A percentile compares a stretch with the other conserved stretches of the same genome.
These are phyloP conservation scores for Quercus gilva DNA, from an alignment of 306 rosid genomes.

Conservation along the genomic window DNA sequence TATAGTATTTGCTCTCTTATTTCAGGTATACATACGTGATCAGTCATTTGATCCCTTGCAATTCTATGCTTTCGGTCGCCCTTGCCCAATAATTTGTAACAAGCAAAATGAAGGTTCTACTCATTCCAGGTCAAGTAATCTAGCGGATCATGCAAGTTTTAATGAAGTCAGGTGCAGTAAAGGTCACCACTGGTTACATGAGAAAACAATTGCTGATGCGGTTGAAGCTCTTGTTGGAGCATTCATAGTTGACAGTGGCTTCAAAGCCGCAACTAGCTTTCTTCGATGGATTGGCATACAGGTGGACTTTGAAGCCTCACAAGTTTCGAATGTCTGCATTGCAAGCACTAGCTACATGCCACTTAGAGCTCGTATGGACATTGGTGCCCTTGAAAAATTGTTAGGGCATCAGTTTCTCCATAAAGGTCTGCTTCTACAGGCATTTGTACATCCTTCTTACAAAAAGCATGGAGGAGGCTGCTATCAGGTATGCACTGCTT, in stretches of 20 bases:
- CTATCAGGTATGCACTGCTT: constrained; percentile 65
- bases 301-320: constrained; percentile 65
- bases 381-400: constrained; percentile 55
- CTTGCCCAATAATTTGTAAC: constrained; percentile 60
- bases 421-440: constrained; percentile 81
- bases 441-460: constrained; percentile 92
- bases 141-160: constrained; percentile 21
- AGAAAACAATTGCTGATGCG: constrained; percentile 80
- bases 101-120: constrained; percentile 48
- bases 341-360: constrained; percentile 58
- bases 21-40: constrained; percentile 84
- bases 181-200: constrained; percentile 86
- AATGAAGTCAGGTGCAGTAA: constrained; percentile 56
- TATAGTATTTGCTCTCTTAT: neutral
- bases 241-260: constrained; percentile 91
- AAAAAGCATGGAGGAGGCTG: constrained; percentile 88
- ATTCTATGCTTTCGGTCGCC: constrained; percentile 79
- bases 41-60: constrained; percentile 67
- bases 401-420: constrained; percentile 65
- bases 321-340: constrained; percentile 49
- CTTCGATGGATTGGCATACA: constrained; percentile 86
- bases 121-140: constrained; percentile 43
- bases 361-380: constrained; percentile 50
- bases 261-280: constrained; percentile 78
- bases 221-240: constrained; percentile 97